phyloP scores from a whole-genome alignment of 208 protist genomes.

The Porcisia deanei region DNA sequence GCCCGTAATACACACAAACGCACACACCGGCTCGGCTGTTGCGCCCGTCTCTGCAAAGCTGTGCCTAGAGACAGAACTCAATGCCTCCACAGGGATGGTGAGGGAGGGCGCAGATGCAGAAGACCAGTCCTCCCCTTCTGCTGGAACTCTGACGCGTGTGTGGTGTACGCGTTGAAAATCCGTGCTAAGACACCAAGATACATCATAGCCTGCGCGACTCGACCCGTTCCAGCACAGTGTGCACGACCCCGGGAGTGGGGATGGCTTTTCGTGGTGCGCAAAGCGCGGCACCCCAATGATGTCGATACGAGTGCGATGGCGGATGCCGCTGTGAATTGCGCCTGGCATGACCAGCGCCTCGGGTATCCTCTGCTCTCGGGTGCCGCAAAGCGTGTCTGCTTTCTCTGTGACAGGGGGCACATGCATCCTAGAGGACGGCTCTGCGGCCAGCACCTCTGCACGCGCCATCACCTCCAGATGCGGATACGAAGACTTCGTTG shows the following conservation, averaged over 20 bases:
- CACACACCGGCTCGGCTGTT: not conserved
- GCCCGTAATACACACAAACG: conserved; percentile 4
- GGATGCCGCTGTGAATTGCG: conserved; percentile 8
- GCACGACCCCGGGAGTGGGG: not conserved
- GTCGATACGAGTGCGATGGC: conserved; percentile 12
- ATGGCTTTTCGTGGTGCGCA: not conserved
- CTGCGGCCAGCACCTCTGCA: not conserved
- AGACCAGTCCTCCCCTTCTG: not conserved
- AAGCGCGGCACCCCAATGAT: conserved; percentile 13
- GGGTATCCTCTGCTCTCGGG: not conserved
- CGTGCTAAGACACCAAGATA: conserved; percentile 16
- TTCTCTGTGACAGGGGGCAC: no score
- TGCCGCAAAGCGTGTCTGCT: not conserved
- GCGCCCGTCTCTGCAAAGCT: not conserved
- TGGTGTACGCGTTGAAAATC: not conserved
- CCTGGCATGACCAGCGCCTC: not conserved
- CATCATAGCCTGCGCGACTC: not conserved
- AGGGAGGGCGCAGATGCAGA: not conserved
- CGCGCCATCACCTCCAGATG: conserved; percentile 21
- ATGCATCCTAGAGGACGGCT: no score
- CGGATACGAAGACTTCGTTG: conserved; percentile 1
- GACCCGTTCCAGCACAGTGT: conserved; percentile 15
- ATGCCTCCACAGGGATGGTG: no score
- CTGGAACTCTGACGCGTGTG: not conserved
- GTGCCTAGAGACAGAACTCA: no score